A percentile compares a stretch with the other conserved stretches of the same genome.
phyloP scores from a whole-genome alignment of 1,284 basidiomycete species.

The Ceratorhiza oryzae-sativae region DNA sequence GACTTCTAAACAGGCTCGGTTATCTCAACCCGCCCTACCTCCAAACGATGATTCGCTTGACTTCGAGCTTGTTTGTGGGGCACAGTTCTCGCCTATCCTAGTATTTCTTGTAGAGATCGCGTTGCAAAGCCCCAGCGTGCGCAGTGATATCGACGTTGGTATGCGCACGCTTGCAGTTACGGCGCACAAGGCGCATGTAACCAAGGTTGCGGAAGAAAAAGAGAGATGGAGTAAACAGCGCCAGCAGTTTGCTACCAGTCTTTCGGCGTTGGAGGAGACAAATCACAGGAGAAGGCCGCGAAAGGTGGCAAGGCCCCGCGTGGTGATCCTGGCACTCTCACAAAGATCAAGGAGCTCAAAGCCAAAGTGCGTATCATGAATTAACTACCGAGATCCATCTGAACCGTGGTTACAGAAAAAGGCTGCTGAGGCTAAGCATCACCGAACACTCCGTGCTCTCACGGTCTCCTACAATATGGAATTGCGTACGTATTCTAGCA shows the following conservation, averaged over 20 bases:
- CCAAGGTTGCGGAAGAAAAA: slow-evolving; percentile 26
- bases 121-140: slow-evolving; percentile 21
- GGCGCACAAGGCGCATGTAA: slow-evolving; percentile 16
- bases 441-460: slow-evolving; percentile 1
- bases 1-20: slow-evolving; percentile 4
- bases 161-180: slow-evolving; percentile 3
- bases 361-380: slow-evolving; percentile 7
- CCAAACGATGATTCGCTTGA: slow-evolving; percentile 22
- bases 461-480: slow-evolving; percentile 18
- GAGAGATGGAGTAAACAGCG: slow-evolving; percentile 10
- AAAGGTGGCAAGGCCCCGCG: slow-evolving; percentile 21
- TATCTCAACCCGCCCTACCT: slow-evolving; percentile 12
- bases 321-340: neutral
- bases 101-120: slow-evolving; percentile 24
- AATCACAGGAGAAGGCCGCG: slow-evolving; percentile 9
- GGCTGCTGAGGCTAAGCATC: slow-evolving; percentile 17
- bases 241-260: slow-evolving; percentile 2
- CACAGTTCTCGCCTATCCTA: slow-evolving; percentile 26
- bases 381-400: neutral
- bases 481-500: slow-evolving; percentile 19
- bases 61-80: slow-evolving; percentile 18
- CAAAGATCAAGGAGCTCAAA: slow-evolving; percentile 29
- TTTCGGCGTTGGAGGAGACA: slow-evolving; percentile 1
- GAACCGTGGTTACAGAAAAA: slow-evolving; percentile 7
- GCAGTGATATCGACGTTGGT: slow-evolving; percentile 23